Percentiles rank a stretch among this genome's conserved stretches.
phyloP scores from a whole-genome alignment of 2,329 filamentous ascomycete genomes.

The Claviceps humidiphila region DNA sequence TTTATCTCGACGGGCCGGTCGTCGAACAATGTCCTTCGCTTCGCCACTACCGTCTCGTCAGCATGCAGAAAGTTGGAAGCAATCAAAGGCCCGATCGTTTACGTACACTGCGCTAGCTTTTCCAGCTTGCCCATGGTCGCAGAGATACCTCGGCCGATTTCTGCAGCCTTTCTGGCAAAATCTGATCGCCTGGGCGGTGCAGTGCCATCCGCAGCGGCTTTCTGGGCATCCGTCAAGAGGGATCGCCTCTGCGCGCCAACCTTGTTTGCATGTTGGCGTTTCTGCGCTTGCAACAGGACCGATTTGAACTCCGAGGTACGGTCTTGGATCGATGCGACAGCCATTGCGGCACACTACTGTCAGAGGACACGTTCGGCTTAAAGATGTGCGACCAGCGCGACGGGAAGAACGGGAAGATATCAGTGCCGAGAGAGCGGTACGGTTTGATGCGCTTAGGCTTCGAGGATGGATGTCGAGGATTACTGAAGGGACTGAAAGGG shows the following conservation, averaged over 20 bases:
- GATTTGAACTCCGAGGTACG: slow-evolving; percentile 90
- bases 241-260: slow-evolving; percentile 67
- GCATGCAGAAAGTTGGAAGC: not conserved
- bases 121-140: slow-evolving; percentile 91
- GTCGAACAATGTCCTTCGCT: slow-evolving; percentile 92
- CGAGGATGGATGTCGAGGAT: not conserved
- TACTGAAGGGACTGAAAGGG: no score
- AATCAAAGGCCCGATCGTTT: not conserved
- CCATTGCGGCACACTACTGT: slow-evolving; percentile 30
- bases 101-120: slow-evolving; percentile 69
- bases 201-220: slow-evolving; percentile 44
- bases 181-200: slow-evolving; percentile 59
- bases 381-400: slow-evolving; percentile 23
- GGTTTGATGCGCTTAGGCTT: not conserved
- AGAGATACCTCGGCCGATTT: slow-evolving; percentile 83
- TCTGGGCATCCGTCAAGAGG: slow-evolving; percentile 62
- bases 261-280: slow-evolving; percentile 63
- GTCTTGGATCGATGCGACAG: slow-evolving; percentile 76
- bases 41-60: slow-evolving; percentile 52
- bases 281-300: slow-evolving; percentile 76
- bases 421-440: no score
- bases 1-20: slow-evolving; percentile 94
- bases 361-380: not conserved
- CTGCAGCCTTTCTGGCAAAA: slow-evolving; percentile 81
- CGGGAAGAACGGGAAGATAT: not conserved